Evolutionary conservation across 257 asterid genomes (phyloP), one percentile per base, ranked within the genome.

Genomic region (Anisodus acutangulus): DNA sequence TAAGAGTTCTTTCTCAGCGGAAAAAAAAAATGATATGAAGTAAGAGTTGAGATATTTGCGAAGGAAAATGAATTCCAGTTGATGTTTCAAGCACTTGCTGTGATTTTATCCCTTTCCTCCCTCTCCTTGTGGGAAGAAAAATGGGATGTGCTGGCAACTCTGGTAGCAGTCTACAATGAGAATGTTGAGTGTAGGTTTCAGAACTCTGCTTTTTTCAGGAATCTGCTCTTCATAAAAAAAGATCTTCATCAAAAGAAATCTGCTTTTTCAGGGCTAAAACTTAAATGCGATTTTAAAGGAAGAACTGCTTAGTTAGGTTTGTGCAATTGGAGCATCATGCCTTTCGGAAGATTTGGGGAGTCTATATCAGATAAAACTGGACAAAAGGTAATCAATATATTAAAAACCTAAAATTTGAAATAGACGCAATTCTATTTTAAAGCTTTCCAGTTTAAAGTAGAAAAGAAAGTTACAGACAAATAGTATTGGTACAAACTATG

Each of bases 231-330:
- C 35, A 31, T 31, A 31, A 31, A 31, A 31, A 31, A 31, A 31
- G 35, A 31, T 31, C 35, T 31, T 31, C 35, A 31, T 31, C 2
- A 31, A 31, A 31, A 31, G 35, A 31, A 31, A 31, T 31, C 35
- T 31, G 35, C 2, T 31, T 31, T 47, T 22, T n/a, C 11, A 12
- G 72, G 81, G 43, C 11, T 19, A n/a, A 17, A 49, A 3, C 12
- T 26, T n/a, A 49, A 74, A 22, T 51, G 35, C 5, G 43, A 49
- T 74, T 74, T 74, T 19, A 74, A 70, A 37, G 78, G 78, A 17
- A 17, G 37, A 41, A 70, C 57, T 22, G 62, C 5, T 49, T 74
- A 49, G 81, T 62, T 74, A 74, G 81, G 62, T 74, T 49, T 74
- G 22, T 74, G 81, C 62, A 74, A 51, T 74, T 19, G 22, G 19